These are phyloP conservation scores for Gentiana dahurica DNA, from an alignment of 257 asterid species.

Conservation along the genomic window DNA sequence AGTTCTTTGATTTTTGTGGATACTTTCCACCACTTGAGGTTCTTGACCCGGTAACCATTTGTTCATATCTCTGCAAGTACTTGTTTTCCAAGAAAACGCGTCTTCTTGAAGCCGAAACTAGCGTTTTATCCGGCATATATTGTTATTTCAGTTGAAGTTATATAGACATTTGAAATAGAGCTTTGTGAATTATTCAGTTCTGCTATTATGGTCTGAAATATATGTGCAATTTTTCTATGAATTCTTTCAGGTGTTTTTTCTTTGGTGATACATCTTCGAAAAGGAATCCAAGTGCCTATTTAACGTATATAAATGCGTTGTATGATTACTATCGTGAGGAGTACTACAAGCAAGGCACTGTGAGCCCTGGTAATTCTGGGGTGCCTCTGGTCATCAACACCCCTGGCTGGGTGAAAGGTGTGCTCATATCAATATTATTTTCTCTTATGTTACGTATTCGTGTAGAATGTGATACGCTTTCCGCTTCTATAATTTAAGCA, in stretches of 20 bases:
- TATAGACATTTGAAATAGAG: background rate
- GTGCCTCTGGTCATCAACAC: conserved; percentile 85
- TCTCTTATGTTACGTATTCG: conserved; percentile 10
- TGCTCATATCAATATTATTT: conserved; percentile 8
- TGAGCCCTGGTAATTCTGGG: conserved; percentile 23
- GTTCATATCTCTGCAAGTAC: background rate
- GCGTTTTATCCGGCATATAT: background rate
- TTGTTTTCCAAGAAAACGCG: background rate
- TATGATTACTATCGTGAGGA: conserved; percentile 53
- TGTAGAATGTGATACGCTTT: background rate
- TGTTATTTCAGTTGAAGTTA: background rate
- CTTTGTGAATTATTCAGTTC: background rate
- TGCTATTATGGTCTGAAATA: background rate
- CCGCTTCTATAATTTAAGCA: background rate
- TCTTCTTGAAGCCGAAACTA: conserved; percentile 2
- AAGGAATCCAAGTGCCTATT: conserved; percentile 66
- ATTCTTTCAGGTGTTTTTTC: conserved; percentile 74
- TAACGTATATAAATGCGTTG: conserved; percentile 46
- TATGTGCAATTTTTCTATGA: background rate
- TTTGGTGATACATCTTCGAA: conserved; percentile 88
- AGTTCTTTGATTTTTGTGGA: background rate
- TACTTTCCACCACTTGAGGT: background rate
- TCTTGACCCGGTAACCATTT: background rate
- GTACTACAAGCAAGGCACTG: conserved; percentile 16
- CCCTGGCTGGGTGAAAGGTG: conserved; percentile 98